Conservation (phyloP, 1,139 yeast species). For the Taphrina confusa region DNA sequence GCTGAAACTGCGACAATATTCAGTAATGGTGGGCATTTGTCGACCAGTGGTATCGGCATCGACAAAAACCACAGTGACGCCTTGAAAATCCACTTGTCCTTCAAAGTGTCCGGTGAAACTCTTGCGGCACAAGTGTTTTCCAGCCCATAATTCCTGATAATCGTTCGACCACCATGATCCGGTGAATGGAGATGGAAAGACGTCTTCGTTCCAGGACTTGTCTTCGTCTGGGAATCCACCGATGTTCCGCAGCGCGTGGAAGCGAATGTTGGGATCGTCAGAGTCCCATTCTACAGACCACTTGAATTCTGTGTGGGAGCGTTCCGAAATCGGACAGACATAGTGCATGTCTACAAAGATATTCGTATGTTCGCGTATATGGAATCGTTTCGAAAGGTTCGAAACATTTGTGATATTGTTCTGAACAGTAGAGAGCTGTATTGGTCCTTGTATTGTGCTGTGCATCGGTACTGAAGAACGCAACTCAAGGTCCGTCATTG, state of each 20-base stretch:
- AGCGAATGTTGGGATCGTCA: not conserved
- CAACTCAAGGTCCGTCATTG: too few species aligned
- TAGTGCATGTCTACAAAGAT: too few species aligned
- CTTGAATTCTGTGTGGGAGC: too few species aligned
- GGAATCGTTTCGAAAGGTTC: too few species aligned
- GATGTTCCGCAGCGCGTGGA: not conserved
- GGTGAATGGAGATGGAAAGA: not conserved
- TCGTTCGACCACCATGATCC: not conserved
- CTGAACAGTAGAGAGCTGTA: too few species aligned
- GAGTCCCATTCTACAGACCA: too few species aligned
- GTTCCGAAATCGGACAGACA: too few species aligned
- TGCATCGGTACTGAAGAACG: too few species aligned
- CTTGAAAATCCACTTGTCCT: not conserved
- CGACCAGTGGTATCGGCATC: not conserved
- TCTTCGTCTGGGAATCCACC: not conserved
- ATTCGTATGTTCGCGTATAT: too few species aligned
- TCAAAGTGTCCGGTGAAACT: not conserved
- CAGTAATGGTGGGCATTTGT: not conserved
- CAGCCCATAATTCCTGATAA: not conserved
- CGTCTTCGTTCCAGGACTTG: not conserved
- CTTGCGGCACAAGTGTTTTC: not conserved
- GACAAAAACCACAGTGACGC: not conserved
- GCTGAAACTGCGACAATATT: not conserved
- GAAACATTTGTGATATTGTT: too few species aligned
- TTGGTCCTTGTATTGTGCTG: too few species aligned